Conservation (phyloP, 768 basidiomycete species). For the Pulveroboletus frians region DNA sequence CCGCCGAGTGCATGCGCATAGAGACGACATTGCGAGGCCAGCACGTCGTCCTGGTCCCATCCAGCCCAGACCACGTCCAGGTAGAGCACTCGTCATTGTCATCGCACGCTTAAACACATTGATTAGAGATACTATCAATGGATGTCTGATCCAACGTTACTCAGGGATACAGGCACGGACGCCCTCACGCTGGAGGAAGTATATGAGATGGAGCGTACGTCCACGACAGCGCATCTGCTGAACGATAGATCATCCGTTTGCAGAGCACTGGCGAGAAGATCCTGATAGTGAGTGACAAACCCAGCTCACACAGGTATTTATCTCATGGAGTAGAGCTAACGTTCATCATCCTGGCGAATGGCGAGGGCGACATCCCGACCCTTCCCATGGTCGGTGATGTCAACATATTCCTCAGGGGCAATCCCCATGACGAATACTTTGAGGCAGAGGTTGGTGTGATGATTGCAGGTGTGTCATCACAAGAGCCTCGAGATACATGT, state of each 20-base stretch:
- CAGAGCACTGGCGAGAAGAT: conserved; percentile 84
- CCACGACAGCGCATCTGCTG: not conserved
- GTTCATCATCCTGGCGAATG: conserved; percentile 72
- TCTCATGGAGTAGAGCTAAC: conserved; percentile 58
- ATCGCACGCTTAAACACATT: not conserved
- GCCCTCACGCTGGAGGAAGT: conserved; percentile 77
- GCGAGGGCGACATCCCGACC: conserved; percentile 27
- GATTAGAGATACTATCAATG: conserved; percentile 76
- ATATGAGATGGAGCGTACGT: conserved; percentile 81
- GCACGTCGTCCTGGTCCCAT: conserved; percentile 76
- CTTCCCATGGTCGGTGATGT: conserved; percentile 86
- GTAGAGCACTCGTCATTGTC: not conserved
- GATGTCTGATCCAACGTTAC: conserved; percentile 76
- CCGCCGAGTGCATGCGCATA: conserved; percentile 21
- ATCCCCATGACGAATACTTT: conserved; percentile 38
- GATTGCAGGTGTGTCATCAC: conserved; percentile 65
- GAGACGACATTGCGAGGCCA: conserved; percentile 53
- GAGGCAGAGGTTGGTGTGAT: conserved; percentile 89
- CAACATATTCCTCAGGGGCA: conserved; percentile 78
- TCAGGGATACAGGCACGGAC: conserved; percentile 79
- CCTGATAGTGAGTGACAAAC: conserved; percentile 54
- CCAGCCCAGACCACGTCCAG: conserved; percentile 52
- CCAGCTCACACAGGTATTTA: not conserved
- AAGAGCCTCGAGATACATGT: not conserved
- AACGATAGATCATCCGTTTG: not conserved